Evolutionary conservation across 2,329 filamentous ascomycete species (phyloP).

Genomic region (Clonostachys rhizophaga): DNA sequence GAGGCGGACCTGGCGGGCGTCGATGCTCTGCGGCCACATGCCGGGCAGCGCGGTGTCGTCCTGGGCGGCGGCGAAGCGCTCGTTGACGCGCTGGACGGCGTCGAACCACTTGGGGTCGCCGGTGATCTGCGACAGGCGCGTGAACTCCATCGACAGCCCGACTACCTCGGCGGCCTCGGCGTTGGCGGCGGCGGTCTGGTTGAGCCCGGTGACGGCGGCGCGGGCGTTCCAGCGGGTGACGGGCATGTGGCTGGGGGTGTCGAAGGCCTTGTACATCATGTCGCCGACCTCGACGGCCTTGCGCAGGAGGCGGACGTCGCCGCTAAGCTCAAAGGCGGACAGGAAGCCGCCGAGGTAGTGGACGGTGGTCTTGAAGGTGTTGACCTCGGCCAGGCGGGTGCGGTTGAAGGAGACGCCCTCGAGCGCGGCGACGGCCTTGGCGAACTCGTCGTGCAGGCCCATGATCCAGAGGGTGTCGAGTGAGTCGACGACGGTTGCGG

Average conservation of each 20-base stretch:
- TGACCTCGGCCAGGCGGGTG: constrained; percentile 61
- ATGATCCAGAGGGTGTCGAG: constrained; percentile 87
- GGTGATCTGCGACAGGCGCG: constrained; percentile 80
- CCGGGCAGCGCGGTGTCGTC: constrained; percentile 66
- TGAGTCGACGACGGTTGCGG: constrained; percentile 78
- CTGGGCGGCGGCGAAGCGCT: constrained; percentile 73
- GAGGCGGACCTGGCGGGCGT: constrained; percentile 45
- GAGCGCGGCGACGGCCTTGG: constrained; percentile 67
- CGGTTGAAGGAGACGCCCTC: constrained; percentile 79
- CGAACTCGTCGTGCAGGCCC: constrained; percentile 73
- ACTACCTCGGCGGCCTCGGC: constrained; percentile 69
- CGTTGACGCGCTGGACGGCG: constrained; percentile 78
- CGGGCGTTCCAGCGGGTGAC: constrained; percentile 42
- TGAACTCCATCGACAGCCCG: constrained; percentile 83
- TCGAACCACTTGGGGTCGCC: constrained; percentile 82
- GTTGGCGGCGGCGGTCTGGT: constrained; percentile 39
- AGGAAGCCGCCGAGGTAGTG: constrained; percentile 85
- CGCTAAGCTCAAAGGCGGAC: constrained; percentile 82
- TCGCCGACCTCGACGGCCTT: constrained; percentile 79
- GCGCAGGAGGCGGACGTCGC: constrained; percentile 64
- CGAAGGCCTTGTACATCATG: constrained; percentile 76
- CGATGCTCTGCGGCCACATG: constrained; percentile 68
- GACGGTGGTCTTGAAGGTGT: constrained; percentile 91
- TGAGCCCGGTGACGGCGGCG: constrained; percentile 24
- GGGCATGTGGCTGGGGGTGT: constrained; percentile 93